A percentile compares a stretch with the other conserved stretches of the same genome.
These are phyloP conservation scores for Bullera alba DNA, from an alignment of 768 basidiomycete species.

Conservation along the genomic window DNA sequence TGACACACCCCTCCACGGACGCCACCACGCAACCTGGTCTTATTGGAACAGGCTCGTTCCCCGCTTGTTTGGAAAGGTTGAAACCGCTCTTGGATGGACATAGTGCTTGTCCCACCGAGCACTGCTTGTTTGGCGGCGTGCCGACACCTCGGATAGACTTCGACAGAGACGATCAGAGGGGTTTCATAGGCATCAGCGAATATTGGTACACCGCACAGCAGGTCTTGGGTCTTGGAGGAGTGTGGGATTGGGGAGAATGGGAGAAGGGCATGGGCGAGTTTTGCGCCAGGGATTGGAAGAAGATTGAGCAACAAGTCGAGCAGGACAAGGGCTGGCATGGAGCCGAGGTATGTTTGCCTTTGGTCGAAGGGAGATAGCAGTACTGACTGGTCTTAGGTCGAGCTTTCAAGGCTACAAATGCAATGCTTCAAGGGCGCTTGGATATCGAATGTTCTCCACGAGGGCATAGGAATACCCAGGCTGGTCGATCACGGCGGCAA, in stretches of 20 bases:
- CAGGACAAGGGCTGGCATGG: constrained; percentile 50
- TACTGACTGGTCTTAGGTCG: constrained; percentile 51
- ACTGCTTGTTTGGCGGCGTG: constrained; percentile 90
- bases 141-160: constrained; percentile 93
- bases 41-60: constrained; percentile 83
- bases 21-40: constrained; percentile 51
- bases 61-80: constrained; percentile 66
- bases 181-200: constrained; percentile 93
- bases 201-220: constrained; percentile 99
- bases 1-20: constrained; percentile 56
- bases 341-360: constrained; percentile 49
- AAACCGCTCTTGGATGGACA: constrained; percentile 75
- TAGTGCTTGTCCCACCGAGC: constrained; percentile 61
- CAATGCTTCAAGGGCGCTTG: constrained; percentile 99
- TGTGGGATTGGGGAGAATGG: constrained; percentile 94
- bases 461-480: constrained; percentile 89
- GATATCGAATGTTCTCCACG: constrained; percentile 91
- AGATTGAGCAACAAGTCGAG: constrained; percentile 63
- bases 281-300: constrained; percentile 71
- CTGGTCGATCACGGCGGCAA: constrained; percentile 82
- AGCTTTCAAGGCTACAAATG: constrained; percentile 80
- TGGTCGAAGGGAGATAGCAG: background rate
- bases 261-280: constrained; percentile 84
- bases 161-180: constrained; percentile 50
- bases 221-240: constrained; percentile 85